A percentile compares a stretch with the other conserved stretches of the same genome.
Evolutionary conservation across 2,329 filamentous ascomycete genomes (phyloP).

Genomic region (Fusarium euwallaceae): DNA sequence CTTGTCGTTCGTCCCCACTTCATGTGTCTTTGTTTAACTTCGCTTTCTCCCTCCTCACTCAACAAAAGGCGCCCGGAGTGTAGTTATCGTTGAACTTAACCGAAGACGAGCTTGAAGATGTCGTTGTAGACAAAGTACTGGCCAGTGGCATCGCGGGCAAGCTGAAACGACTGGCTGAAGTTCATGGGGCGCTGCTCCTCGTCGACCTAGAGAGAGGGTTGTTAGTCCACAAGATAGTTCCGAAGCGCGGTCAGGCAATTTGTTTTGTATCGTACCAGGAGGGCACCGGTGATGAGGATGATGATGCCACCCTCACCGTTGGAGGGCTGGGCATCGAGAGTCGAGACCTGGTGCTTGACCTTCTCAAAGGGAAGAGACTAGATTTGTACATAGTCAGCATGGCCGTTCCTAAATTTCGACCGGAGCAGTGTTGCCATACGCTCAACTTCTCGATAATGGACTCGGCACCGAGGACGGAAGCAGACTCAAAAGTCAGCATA

Average conservation of each 20-base stretch:
- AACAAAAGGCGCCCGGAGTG: slow-evolving; percentile 7
- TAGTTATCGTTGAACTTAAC: slow-evolving; percentile 51
- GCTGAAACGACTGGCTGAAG: slow-evolving; percentile 92
- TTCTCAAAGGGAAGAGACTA: slow-evolving; percentile 85
- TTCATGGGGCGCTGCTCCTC: slow-evolving; percentile 89
- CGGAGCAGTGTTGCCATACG: slow-evolving; percentile 67
- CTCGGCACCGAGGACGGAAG: slow-evolving; percentile 72
- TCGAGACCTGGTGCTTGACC: slow-evolving; percentile 82
- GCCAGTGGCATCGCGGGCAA: slow-evolving; percentile 74
- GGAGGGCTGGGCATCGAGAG: slow-evolving; percentile 86
- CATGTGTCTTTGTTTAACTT: slow-evolving; percentile 22
- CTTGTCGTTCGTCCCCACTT: slow-evolving; percentile 30
- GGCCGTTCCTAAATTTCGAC: too few species aligned
- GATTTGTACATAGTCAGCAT: slow-evolving; percentile 22
- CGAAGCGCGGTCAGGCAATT: neutral
- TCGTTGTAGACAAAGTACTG: slow-evolving; percentile 94
- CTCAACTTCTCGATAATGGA: slow-evolving; percentile 84
- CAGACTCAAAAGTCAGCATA: slow-evolving; percentile 92
- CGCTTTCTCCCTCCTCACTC: slow-evolving; percentile 5
- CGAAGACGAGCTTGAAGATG: slow-evolving; percentile 90
- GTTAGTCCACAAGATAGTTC: slow-evolving; percentile 9
- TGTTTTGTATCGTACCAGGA: slow-evolving; percentile 73
- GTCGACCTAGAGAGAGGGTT: slow-evolving; percentile 73
- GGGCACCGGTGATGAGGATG: slow-evolving; percentile 88
- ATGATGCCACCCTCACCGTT: slow-evolving; percentile 76